Conservation (phyloP, 148 eudicot species). For the Vaccinium macrocarpon region DNA sequence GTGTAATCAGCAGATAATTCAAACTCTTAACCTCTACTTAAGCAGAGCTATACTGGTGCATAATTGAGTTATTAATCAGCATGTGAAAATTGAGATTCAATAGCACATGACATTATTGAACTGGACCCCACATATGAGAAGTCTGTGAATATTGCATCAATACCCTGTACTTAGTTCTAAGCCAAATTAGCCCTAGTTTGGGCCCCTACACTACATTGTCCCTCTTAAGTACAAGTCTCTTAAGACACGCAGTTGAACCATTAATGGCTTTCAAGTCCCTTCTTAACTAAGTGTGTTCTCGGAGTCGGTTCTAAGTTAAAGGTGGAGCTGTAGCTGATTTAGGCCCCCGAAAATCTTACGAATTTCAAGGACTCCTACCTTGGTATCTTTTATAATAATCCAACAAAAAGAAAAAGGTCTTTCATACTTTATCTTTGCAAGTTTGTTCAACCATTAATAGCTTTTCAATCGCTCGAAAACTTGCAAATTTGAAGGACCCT, state of each 20-base stretch:
- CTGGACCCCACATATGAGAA: background rate
- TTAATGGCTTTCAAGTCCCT: background rate
- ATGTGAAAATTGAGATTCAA: background rate
- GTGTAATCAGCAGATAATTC: too few species aligned
- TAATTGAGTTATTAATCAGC: background rate
- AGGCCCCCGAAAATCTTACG: too few species aligned
- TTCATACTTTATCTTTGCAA: too few species aligned
- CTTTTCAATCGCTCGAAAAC: too few species aligned
- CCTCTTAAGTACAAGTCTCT: background rate
- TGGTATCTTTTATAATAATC: too few species aligned
- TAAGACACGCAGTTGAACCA: background rate
- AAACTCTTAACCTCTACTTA: background rate
- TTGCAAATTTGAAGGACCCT: too few species aligned
- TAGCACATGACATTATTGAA: conserved; percentile 21
- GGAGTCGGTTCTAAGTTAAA: too few species aligned
- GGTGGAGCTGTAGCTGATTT: too few species aligned
- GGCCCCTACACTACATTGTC: background rate
- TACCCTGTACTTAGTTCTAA: conserved; percentile 7
- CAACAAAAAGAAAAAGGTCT: too few species aligned
- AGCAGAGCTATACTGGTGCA: background rate
- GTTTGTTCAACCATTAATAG: too few species aligned
- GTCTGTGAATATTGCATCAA: background rate
- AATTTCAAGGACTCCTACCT: too few species aligned
- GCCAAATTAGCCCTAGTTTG: background rate
- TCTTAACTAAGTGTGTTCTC: background rate